phyloP scores from a whole-genome alignment of 139 green algal genomes.

The Chlamydomonas sp. region DNA sequence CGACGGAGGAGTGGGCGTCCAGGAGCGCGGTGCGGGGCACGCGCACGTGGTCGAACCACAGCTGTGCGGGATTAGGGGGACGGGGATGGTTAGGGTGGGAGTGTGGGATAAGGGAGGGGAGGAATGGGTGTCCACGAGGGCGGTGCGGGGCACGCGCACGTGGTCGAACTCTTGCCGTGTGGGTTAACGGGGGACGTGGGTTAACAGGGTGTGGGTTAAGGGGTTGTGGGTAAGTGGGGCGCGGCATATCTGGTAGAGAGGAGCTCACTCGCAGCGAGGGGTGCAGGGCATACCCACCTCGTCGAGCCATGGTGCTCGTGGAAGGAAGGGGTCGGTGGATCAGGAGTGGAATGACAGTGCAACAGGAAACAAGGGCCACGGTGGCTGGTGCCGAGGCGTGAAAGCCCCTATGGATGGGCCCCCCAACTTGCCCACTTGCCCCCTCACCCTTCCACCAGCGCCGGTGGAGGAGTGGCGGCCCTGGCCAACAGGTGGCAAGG shows the following conservation, averaged over 20 bases:
- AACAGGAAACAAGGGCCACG: background rate
- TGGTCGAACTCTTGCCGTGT: conserved; percentile 40
- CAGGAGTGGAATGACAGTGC: background rate
- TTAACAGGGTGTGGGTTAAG: no score
- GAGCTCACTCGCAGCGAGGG: background rate
- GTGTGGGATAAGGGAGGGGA: conserved; percentile 3
- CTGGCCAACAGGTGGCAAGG: no score
- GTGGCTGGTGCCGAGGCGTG: background rate
- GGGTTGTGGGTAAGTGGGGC: no score
- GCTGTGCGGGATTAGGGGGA: conserved; percentile 10
- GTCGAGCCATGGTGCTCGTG: background rate
- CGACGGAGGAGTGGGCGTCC: conserved; percentile 74
- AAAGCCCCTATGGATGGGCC: no score
- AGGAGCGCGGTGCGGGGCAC: conserved; percentile 80
- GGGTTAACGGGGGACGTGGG: no score
- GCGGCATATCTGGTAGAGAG: conserved; percentile 81
- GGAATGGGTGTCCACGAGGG: conserved; percentile 82
- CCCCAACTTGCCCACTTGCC: no score
- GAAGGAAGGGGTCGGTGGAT: no score
- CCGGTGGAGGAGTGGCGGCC: no score
- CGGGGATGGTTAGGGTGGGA: no score
- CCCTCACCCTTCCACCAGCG: no score
- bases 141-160: conserved; percentile 72
- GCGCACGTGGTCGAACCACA: conserved; percentile 59
- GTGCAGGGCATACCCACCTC: conserved; percentile 71